phyloP scores from a whole-genome alignment of 495 filamentous ascomycete species.

The Hypoxylon perforatum region DNA sequence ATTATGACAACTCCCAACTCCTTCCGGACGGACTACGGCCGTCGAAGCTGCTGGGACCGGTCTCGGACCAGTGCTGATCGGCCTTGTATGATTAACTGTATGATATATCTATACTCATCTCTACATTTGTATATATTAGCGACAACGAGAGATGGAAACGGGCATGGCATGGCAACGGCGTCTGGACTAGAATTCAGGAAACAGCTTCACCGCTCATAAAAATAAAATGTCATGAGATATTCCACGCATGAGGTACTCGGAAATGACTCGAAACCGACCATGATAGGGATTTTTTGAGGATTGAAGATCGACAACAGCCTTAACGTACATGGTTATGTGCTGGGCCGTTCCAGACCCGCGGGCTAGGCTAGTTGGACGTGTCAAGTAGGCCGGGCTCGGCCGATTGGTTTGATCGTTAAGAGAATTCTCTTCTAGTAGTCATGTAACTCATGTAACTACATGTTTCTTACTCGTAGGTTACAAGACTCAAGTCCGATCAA shows the following conservation, averaged over 20 bases:
- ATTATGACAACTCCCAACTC: not conserved
- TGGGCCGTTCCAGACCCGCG: slow-evolving; percentile 38
- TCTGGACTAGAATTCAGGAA: slow-evolving; percentile 21
- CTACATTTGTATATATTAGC: not conserved
- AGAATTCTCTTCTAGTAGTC: slow-evolving; percentile 1
- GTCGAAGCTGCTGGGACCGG: not conserved
- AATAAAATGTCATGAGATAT: slow-evolving; percentile 14
- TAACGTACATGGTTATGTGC: slow-evolving; percentile 1
- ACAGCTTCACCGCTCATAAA: slow-evolving; percentile 29
- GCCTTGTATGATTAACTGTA: slow-evolving; percentile 9
- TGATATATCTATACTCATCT: slow-evolving; percentile 10
- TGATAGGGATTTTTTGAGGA: slow-evolving; percentile 3
- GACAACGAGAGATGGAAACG: slow-evolving; percentile 29
- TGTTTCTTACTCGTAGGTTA: too few relatives aligned
- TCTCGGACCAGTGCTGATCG: slow-evolving; percentile 6
- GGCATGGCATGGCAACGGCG: slow-evolving; percentile 4
- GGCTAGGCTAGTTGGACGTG: slow-evolving; percentile 16
- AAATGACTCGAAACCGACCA: not conserved
- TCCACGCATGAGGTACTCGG: not conserved
- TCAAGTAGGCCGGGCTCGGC: slow-evolving; percentile 25
- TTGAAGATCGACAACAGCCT: slow-evolving; percentile 14
- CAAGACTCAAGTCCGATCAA: too few relatives aligned
- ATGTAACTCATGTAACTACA: not conserved
- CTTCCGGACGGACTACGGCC: not conserved
- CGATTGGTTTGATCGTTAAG: slow-evolving; percentile 29